Conservation (phyloP, 495 filamentous ascomycete species). For the Neurospora cerealis region DNA sequence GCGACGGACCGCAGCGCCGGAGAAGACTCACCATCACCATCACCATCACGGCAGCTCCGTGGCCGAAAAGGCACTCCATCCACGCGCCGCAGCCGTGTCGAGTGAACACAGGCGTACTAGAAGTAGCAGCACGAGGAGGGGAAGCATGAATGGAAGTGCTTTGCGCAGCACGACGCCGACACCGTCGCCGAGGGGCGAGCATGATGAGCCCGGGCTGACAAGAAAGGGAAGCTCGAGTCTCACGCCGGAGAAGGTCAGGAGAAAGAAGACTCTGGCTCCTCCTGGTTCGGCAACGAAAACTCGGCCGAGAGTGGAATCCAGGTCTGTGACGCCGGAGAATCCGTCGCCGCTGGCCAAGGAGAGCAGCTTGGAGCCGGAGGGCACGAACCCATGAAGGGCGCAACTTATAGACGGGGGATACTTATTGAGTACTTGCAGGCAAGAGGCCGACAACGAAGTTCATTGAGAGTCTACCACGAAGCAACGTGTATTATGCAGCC, state of each 20-base stretch:
- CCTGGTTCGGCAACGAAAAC: slow-evolving; percentile 20
- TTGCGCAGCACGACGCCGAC: slow-evolving; percentile 37
- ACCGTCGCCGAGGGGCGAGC: slow-evolving; percentile 33
- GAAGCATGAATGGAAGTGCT: slow-evolving; percentile 32
- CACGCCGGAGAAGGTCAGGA: slow-evolving; percentile 37
- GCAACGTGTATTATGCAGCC: neutral
- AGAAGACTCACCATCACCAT: slow-evolving; percentile 19
- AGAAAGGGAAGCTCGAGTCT: slow-evolving; percentile 39
- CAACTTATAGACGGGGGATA: neutral
- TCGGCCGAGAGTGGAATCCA: slow-evolving; percentile 31
- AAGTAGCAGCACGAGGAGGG: slow-evolving; percentile 37
- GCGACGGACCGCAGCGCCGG: slow-evolving; percentile 24
- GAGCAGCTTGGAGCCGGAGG: slow-evolving; percentile 24
- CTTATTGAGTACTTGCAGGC: neutral
- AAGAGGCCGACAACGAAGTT: neutral
- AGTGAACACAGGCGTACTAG: slow-evolving; percentile 35
- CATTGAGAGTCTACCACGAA: neutral
- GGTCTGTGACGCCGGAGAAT: slow-evolving; percentile 41
- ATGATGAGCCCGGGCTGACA: slow-evolving; percentile 6
- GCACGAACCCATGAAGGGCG: neutral
- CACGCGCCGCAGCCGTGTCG: slow-evolving; percentile 28
- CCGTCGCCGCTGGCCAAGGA: slow-evolving; percentile 40
- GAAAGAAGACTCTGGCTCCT: slow-evolving; percentile 28
- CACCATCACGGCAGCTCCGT: slow-evolving; percentile 7
- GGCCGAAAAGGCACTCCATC: slow-evolving; percentile 22